Evolutionary conservation across 495 filamentous ascomycete species (phyloP).

Genomic region (Penicillium macrosclerotiorum): DNA sequence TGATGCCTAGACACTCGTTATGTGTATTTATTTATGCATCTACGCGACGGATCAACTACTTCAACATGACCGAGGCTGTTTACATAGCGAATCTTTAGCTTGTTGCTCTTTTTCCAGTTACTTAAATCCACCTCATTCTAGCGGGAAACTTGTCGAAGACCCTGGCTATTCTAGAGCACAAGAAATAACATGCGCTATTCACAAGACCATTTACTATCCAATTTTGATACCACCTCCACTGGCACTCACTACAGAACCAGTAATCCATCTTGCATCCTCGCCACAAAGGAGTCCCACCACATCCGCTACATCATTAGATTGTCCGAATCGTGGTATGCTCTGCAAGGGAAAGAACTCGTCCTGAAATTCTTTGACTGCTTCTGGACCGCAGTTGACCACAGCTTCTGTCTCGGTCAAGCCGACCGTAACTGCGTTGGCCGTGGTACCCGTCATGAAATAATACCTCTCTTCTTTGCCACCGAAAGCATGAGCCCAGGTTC

Average conservation of each 20-base stretch:
- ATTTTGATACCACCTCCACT: background rate
- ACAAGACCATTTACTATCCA: too few relatives aligned
- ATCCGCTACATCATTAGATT: constrained; percentile 1
- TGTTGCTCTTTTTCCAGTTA: too few relatives aligned
- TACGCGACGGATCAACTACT: too few relatives aligned
- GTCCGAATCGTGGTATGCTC: background rate
- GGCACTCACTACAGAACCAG: background rate
- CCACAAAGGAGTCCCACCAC: background rate
- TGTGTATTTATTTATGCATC: too few relatives aligned
- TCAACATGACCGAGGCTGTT: too few relatives aligned
- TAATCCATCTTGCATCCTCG: background rate
- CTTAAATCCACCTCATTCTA: too few relatives aligned
- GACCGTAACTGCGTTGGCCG: background rate
- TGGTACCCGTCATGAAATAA: background rate
- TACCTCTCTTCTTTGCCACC: background rate
- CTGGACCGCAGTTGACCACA: background rate
- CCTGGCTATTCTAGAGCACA: too few relatives aligned
- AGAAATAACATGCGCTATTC: too few relatives aligned
- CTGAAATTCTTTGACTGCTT: background rate
- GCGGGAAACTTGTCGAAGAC: too few relatives aligned
- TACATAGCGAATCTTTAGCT: too few relatives aligned
- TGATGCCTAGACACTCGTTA: too few relatives aligned
- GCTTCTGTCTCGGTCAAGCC: background rate
- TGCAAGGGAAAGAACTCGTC: background rate
- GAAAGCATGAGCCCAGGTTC: background rate